Base-by-base conservation (phyloP, 2,329 filamentous ascomycete species). In the Beauveria rudraprayagi region DNA sequence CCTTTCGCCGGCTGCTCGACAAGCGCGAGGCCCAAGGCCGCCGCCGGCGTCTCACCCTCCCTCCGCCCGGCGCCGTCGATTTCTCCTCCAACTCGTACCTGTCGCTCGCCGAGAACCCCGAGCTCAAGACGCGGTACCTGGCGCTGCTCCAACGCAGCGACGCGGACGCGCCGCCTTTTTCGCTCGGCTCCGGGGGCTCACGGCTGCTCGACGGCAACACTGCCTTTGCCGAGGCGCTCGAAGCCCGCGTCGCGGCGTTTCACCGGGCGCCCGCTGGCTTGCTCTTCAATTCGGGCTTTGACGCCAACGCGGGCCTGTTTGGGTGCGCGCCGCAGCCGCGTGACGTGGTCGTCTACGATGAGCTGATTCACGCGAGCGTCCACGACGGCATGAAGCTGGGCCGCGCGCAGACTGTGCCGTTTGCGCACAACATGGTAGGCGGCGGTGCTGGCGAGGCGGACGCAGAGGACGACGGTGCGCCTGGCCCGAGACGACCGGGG, bases 81-180 rank as follows among this genome's bases (percentile, higher is more conserved):
- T 89, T 95, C 68, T 87, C 87, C 24, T 92, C 90, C 69, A 88
- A 92, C 71, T 84, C 83, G 60, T 89, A 94, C 70, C 90, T 96
- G 62, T 91, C 92, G 54, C 87, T 92, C 6, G 86, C 90, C 1
- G 70, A 69, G 3, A 70, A 75, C 40, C 68, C 72, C 0, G 70
- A 69, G 16, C 60, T 83, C 8, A 87, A 89, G 73, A 80, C 85
- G 69, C 86, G 83, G 8, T 92, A 86, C 69, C 78, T 93, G 19
- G 61, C 64, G 2, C 66, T 71, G 0, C 64, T 80, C 5, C 34
- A 37, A 14, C 34, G 11, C 66, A 71, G 24, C 63, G 22, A 17
- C 10, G 24, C 3, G 22, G 17, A 10, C 46, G 14, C 16, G 11
- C 14, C 58, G 37, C 40, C 30, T 16, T 34, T 50, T 37, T 63